Evolutionary conservation across 2,329 filamentous ascomycete genomes (phyloP), one percentile per base, ranked within the genome.

Genomic region (Diaporthe batatas): DNA sequence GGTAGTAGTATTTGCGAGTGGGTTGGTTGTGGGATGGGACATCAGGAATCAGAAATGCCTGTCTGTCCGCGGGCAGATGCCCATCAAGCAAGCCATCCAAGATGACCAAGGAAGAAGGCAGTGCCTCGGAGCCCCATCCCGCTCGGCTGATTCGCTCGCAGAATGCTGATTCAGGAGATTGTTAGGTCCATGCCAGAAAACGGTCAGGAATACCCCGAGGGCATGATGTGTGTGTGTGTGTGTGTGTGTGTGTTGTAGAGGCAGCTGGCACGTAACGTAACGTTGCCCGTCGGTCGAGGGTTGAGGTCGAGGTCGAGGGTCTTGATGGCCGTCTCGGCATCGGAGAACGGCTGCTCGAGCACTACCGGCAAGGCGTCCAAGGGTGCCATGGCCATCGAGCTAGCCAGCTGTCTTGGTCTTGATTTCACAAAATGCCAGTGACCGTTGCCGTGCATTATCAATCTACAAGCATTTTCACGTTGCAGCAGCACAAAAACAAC

Each of bases 231-330:
- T 11, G 34, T 36, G 34, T 36, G 34, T 12, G 59, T 36, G 59
- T 65, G 34, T 64, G 59, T 34, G 42, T 36, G 36, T 34, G 62
- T 51, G 12, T 36, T 44, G 36, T 59, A 44, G 51, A 65, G 62
- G 62, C 44, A 12, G 34, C 29, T 67, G 47, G 62, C 36, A 36
- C 42, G 62, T 49, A 65, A 67, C 62, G 62, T 67, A 67, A 67
- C 62, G 44, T 67, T 67, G 62, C 62, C 47, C 62, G 34, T 36
- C 29, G 32, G 47, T 25, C 44, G 16, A 42, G 39, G 39, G 39
- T 42, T 6, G 39, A 42, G 12, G 39, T 18, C 39, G 12, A 42
- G 39, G 29, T 29, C 29, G 18, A 18, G 14, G 18, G n/a, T 42
- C 58, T 32, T 64, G 58, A 65, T 65, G 25, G 59, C 29, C 59